phyloP scores from a whole-genome alignment of 257 asterid genomes.

The Capsicum chinense region DNA sequence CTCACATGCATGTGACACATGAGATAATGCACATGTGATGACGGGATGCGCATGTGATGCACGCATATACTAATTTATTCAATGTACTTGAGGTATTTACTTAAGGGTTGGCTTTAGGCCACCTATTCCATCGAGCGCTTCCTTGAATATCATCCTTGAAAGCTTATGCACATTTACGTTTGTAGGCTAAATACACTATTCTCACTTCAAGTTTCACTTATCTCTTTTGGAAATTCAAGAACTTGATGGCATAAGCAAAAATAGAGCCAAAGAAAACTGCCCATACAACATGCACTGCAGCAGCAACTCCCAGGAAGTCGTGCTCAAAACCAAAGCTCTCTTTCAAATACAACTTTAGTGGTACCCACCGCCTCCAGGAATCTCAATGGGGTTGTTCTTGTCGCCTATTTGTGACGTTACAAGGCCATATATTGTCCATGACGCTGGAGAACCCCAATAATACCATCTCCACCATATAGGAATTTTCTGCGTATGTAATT shows the following conservation, averaged over 20 bases:
- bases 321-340: conserved; percentile 52
- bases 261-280: conserved; percentile 64
- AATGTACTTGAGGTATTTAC: background rate
- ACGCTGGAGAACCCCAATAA: conserved; percentile 82
- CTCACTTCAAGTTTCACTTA: conserved; percentile 25
- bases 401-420: conserved; percentile 78
- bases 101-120: background rate
- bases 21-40: background rate
- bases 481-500: conserved; percentile 50
- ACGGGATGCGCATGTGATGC: background rate
- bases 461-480: conserved; percentile 97
- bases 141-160: too few species aligned
- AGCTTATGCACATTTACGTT: background rate
- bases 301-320: conserved; percentile 76
- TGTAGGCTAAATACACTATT: background rate
- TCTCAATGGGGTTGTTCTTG: conserved; percentile 32
- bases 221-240: conserved; percentile 78
- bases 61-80: background rate
- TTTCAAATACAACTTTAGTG: conserved; percentile 55
- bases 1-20: background rate
- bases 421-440: conserved; percentile 88
- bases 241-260: conserved; percentile 74
- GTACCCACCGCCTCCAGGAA: conserved; percentile 53
- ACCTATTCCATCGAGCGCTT: background rate
- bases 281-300: conserved; percentile 72